These are phyloP conservation scores for Trichoderma sp. DNA, from an alignment of 2,329 filamentous ascomycete genomes.

Conservation along the genomic window DNA sequence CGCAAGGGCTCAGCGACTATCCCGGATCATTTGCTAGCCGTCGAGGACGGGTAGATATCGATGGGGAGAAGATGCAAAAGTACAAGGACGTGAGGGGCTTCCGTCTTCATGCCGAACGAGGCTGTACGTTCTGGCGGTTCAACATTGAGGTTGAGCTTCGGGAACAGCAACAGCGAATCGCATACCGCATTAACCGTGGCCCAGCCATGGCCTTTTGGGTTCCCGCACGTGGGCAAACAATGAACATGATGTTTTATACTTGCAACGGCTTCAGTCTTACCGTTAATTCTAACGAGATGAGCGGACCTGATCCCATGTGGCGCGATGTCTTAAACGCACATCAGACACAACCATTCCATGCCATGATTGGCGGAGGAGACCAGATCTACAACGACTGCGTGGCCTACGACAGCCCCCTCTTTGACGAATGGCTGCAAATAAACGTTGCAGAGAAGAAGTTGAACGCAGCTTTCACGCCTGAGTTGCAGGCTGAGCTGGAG, in stretches of 20 bases:
- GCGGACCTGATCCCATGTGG: constrained; percentile 94
- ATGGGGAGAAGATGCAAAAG: constrained; percentile 78
- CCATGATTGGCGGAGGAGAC: constrained; percentile 96
- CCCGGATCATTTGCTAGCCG: constrained; percentile 54
- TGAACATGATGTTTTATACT: constrained; percentile 99
- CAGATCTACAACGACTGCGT: constrained; percentile 94
- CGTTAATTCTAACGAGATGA: constrained; percentile 75
- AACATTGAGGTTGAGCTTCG: constrained; percentile 88
- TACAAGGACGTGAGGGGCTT: constrained; percentile 81
- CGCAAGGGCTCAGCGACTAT: constrained; percentile 45
- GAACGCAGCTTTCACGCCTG: constrained; percentile 69
- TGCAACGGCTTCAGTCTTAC: constrained; percentile 92
- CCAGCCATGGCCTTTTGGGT: constrained; percentile 93
- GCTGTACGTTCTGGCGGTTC: constrained; percentile 96
- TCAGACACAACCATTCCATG: constrained; percentile 88
- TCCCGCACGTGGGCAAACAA: constrained; percentile 74
- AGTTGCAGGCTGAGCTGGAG: constrained; percentile 87
- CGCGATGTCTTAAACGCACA: constrained; percentile 91
- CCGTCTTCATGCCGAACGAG: constrained; percentile 78
- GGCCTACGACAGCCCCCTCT: constrained; percentile 69
- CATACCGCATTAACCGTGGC: constrained; percentile 92
- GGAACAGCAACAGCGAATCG: constrained; percentile 76
- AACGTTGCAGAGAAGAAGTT: constrained; percentile 80
- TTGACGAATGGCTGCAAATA: constrained; percentile 80
- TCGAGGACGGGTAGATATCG: constrained; percentile 52